A percentile compares a stretch with the other conserved stretches of the same genome.
These are phyloP conservation scores for Datura wrightii DNA, from an alignment of 257 asterid genomes.

Conservation along the genomic window DNA sequence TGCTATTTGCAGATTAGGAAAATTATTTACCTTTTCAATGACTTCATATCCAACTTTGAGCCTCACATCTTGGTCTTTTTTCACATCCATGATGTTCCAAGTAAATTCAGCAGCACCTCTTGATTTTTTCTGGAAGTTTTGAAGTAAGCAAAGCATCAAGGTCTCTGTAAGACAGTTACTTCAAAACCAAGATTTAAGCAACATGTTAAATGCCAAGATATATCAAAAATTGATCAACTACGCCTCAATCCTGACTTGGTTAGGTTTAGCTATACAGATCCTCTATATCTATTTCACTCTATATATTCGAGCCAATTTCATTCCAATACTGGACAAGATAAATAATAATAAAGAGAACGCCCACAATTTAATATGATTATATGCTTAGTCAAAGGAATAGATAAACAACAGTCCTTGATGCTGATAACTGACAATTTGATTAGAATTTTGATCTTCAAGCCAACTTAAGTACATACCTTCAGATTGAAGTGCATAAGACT, in stretches of 20 bases:
- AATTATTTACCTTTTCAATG: slow-evolving; percentile 62
- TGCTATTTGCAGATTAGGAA: slow-evolving; percentile 19
- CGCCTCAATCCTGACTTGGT: not conserved
- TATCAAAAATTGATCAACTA: not conserved
- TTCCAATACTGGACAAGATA: not conserved
- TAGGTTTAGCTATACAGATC: not conserved
- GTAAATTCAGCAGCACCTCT: slow-evolving; percentile 78
- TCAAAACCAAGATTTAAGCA: slow-evolving; percentile 14
- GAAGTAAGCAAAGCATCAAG: not conserved
- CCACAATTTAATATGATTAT: not conserved
- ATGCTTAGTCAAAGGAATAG: slow-evolving; percentile 3
- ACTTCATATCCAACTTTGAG: slow-evolving; percentile 81
- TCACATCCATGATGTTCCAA: slow-evolving; percentile 67
- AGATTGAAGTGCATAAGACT: not conserved
- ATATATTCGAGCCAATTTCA: not conserved
- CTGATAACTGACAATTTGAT: not conserved
- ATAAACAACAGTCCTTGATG: not conserved
- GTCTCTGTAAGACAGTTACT: not conserved
- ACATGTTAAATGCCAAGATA: slow-evolving; percentile 5
- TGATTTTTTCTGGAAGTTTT: slow-evolving; percentile 55
- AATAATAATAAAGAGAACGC: not conserved
- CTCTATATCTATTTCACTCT: not conserved
- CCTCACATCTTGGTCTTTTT: slow-evolving; percentile 76
- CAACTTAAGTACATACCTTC: not conserved
- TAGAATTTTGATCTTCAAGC: slow-evolving; percentile 12